A percentile compares a stretch with the other conserved stretches of the same genome.
These are phyloP conservation scores for Nepenthes gracilis DNA, from an alignment of 148 eudicot genomes.

Conservation along the genomic window DNA sequence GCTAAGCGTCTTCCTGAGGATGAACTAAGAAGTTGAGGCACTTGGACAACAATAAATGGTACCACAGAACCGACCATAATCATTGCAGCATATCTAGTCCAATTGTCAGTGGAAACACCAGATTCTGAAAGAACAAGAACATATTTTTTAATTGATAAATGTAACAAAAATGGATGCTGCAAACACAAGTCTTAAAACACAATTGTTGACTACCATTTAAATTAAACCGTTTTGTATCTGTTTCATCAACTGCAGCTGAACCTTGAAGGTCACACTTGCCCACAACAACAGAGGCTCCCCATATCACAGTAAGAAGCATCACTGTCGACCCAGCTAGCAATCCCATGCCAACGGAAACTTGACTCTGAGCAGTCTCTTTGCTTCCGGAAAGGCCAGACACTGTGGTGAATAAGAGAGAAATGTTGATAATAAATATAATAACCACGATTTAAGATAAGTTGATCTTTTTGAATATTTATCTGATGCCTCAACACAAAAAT, in stretches of 20 bases:
- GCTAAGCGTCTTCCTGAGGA: conserved; percentile 56
- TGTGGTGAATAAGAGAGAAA: conserved; percentile 12
- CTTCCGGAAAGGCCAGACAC: conserved; percentile 92
- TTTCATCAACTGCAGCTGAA: conserved; percentile 36
- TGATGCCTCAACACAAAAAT: too few relatives aligned
- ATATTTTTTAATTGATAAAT: too few relatives aligned
- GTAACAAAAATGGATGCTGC: neutral
- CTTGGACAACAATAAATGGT: conserved; percentile 74
- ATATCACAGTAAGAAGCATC: conserved; percentile 77
- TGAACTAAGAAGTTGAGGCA: conserved; percentile 57
- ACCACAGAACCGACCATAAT: conserved; percentile 69
- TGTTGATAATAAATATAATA: neutral
- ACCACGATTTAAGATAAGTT: neutral
- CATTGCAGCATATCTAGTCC: conserved; percentile 83
- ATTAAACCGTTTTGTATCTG: conserved; percentile 52
- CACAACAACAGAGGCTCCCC: conserved; percentile 78
- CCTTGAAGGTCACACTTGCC: conserved; percentile 74
- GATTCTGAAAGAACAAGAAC: neutral
- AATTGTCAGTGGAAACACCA: conserved; percentile 75
- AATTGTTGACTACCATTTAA: conserved; percentile 29
- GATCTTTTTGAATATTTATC: neutral
- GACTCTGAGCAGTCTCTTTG: conserved; percentile 60
- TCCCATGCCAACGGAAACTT: conserved; percentile 96
- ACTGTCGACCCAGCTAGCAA: conserved; percentile 91
- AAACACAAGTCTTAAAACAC: too few relatives aligned